Percentiles rank a stretch among this genome's conserved stretches.
Conservation (phyloP, 2,329 filamentous ascomycete genomes). For the Pseudogymnoascus sp. region DNA sequence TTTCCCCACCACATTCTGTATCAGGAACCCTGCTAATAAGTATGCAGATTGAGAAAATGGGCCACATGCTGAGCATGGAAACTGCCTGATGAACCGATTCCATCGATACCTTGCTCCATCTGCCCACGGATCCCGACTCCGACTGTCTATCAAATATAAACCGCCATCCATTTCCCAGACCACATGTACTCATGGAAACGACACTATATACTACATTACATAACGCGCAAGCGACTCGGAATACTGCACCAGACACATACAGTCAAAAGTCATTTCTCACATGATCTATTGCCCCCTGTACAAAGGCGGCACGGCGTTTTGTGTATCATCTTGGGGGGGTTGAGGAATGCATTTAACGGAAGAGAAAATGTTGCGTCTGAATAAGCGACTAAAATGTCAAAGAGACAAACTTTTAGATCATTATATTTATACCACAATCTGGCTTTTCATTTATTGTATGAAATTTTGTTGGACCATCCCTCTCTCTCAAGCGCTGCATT, state of each 20-base stretch:
- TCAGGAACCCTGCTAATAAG: constrained; percentile 7
- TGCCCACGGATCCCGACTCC: neutral
- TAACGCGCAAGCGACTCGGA: constrained; percentile 5
- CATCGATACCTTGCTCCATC: neutral
- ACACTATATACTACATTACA: neutral
- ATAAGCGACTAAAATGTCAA: neutral
- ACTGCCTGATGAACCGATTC: neutral
- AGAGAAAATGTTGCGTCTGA: neutral
- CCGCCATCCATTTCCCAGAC: neutral
- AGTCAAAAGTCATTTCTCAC: neutral
- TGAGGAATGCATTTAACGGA: neutral
- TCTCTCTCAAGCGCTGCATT: neutral
- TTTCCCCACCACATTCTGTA: constrained; percentile 13
- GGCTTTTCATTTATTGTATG: constrained; percentile 1
- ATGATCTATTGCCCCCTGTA: neutral
- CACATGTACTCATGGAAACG: neutral
- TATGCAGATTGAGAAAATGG: constrained; percentile 74
- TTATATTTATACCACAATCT: constrained; percentile 9
- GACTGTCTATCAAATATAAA: neutral
- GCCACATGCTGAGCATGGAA: constrained; percentile 55
- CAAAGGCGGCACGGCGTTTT: neutral
- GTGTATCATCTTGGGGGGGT: neutral
- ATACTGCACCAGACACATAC: neutral
- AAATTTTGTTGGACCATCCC: neutral
- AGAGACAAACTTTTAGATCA: constrained; percentile 6